Base-by-base conservation (phyloP, 176 grass and related monocot species). In the Cocos nucifera region DNA sequence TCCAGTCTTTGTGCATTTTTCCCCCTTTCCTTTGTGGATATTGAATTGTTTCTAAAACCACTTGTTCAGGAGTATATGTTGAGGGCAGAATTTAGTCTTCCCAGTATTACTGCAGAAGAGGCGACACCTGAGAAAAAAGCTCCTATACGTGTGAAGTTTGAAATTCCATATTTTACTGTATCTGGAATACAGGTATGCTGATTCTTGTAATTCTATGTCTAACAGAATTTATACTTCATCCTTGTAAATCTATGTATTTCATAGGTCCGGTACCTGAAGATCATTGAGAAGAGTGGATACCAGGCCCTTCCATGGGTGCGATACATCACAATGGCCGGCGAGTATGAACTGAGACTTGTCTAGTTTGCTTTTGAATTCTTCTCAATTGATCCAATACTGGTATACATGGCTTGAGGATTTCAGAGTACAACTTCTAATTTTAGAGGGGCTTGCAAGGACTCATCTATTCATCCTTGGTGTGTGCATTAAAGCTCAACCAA, bases 251-350 rank as follows among this genome's bases (percentile, higher is more conserved):
- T 12, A 44, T 2, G 3, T 12, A 44, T 50, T 65, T 63, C 68
- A 32, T 63, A 98, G 94, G 94, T 98, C 72, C 88, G 94, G 14
- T 98, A 98, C 83, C 71, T 98, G 56, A 98, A 98, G 78, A 93
- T 98, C 29, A 98, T 93, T 67, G 94, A 93, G 79, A 98, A 98
- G 88, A 93, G 88, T 62, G 94, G 84, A 53, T 93, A 93, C 77
- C 94, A 98, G 74, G 94, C 88, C 9, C 81, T 98, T 76, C 88
- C 88, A 22, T 93, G 88, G 94, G 94, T 98, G 69, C 79, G 94
- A 83, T 98, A 98, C 64, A 98, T 98, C 77, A 98, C 94, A 55
- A 93, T 86, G 94, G 94, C 94, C 3, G 94, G 94, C 32, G 94
- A 98, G 79, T 98, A 98, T 44, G 94, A 98, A 73, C 76, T 98